phyloP scores from a whole-genome alignment of 768 basidiomycete species.

The Leucocoprinus sp. region DNA sequence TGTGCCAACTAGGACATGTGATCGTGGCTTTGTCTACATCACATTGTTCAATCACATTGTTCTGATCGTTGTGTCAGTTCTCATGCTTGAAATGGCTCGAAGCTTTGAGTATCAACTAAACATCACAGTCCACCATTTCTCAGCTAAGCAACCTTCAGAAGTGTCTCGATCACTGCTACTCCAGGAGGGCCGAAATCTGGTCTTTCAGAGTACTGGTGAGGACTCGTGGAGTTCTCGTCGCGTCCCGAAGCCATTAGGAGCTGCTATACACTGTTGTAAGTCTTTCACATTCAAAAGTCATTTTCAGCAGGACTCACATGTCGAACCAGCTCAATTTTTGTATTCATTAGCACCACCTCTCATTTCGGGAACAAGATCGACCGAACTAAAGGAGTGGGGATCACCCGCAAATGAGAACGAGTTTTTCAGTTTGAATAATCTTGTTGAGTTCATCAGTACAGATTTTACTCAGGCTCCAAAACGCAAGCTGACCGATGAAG shows the following conservation, averaged over 20 bases:
- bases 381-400: conserved; percentile 7
- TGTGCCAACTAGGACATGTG: too few species aligned
- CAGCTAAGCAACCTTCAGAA: neutral
- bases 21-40: too few species aligned
- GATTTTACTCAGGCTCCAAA: neutral
- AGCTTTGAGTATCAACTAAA: neutral
- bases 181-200: neutral
- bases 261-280: neutral
- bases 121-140: conserved; percentile 5
- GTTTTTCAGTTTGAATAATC: neutral
- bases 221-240: neutral
- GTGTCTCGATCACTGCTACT: neutral
- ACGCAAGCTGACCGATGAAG: neutral
- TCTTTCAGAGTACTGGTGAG: neutral
- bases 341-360: conserved; percentile 1
- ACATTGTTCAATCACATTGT: too few species aligned
- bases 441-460: conserved; percentile 5
- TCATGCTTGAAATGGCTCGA: neutral
- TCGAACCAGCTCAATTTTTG: neutral
- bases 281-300: too few species aligned
- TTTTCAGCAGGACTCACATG: too few species aligned
- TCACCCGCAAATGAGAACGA: conserved; percentile 2
- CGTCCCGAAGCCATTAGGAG: neutral
- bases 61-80: too few species aligned
- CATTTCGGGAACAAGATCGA: neutral